These are phyloP conservation scores for Penicillium sp. DNA, from an alignment of 2,329 filamentous ascomycete species.

Conservation along the genomic window DNA sequence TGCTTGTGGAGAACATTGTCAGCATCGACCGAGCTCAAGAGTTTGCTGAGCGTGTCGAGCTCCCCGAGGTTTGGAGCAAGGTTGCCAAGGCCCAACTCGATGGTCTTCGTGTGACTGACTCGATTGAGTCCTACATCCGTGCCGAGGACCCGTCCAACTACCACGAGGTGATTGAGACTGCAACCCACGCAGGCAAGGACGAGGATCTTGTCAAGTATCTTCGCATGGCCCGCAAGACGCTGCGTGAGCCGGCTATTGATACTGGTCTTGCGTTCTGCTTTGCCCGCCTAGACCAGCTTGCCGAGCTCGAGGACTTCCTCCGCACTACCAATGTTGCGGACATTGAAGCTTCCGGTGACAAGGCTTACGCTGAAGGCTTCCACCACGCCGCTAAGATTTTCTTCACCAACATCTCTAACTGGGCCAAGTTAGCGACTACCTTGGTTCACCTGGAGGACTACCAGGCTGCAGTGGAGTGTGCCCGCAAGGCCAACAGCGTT, in stretches of 20 bases:
- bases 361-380: constrained; percentile 90
- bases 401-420: constrained; percentile 97
- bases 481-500: constrained; percentile 97
- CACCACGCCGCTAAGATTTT: constrained; percentile 99
- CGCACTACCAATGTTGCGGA: constrained; percentile 91
- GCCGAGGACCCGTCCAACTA: constrained; percentile 92
- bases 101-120: constrained; percentile 85
- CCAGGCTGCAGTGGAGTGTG: constrained; percentile 95
- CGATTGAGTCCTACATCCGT: constrained; percentile 96
- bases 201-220: constrained; percentile 96
- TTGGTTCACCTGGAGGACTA: constrained; percentile 97
- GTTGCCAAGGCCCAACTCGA: constrained; percentile 98
- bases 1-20: constrained; percentile 93
- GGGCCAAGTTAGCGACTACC: constrained; percentile 97
- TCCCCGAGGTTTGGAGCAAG: constrained; percentile 96
- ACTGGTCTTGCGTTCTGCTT: constrained; percentile 92
- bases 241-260: constrained; percentile 89
- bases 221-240: constrained; percentile 94
- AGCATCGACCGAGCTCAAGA: constrained; percentile 96
- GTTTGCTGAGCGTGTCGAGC: constrained; percentile 90
- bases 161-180: constrained; percentile 92
- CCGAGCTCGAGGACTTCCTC: constrained; percentile 94
- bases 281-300: constrained; percentile 84
- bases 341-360: constrained; percentile 94
- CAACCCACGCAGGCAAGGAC: constrained; percentile 93